Evolutionary conservation across 208 protist genomes (phyloP).

Genomic region (Acanthamoeba lenticulata): DNA sequence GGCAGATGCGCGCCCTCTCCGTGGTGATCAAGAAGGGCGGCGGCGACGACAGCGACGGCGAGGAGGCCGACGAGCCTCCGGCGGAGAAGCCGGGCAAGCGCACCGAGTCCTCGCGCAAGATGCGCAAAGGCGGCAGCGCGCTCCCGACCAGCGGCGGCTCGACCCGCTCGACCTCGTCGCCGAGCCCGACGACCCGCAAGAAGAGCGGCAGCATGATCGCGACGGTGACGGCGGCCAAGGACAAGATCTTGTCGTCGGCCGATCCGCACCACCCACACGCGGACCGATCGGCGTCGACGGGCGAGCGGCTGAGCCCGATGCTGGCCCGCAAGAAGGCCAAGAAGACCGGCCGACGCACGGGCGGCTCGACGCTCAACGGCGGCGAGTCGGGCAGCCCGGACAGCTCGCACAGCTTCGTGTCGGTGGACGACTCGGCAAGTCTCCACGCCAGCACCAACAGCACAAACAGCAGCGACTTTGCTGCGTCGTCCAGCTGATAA

Average conservation of each 20-base stretch:
- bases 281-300: neutral
- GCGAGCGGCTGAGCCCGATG: neutral
- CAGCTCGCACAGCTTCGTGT: too few species aligned
- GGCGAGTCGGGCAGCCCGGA: too few species aligned
- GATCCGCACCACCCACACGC: neutral
- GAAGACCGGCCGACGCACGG: too few species aligned
- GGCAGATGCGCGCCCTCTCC: neutral
- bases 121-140: too few species aligned
- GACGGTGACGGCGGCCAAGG: neutral
- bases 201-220: conserved; percentile 35
- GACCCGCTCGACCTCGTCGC: too few species aligned
- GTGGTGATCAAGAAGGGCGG: neutral
- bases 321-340: neutral
- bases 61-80: neutral
- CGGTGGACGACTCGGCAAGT: too few species aligned
- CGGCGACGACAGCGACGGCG: neutral
- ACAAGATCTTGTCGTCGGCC: neutral
- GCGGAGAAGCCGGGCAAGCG: neutral
- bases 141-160: neutral
- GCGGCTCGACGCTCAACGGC: too few species aligned
- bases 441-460: too few species aligned
- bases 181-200: neutral
- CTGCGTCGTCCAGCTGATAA: too few species aligned
- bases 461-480: too few species aligned
- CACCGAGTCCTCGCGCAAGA: neutral